Base-by-base conservation (phyloP, 352 stramenopile genomes). In the Phytophthora pisi region DNA sequence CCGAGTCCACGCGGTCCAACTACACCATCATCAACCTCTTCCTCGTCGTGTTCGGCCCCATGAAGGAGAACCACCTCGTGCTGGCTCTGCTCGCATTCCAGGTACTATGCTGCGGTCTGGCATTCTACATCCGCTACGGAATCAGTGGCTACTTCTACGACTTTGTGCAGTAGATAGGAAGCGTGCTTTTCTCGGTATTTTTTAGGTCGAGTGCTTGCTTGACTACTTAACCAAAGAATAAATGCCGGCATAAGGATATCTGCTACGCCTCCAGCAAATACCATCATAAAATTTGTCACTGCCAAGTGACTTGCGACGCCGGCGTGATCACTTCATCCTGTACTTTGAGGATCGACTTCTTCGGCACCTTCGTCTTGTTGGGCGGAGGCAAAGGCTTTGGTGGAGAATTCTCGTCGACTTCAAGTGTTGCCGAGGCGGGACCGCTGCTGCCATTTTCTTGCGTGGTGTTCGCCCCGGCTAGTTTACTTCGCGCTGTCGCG, bases 1-100 rank as follows among this genome's bases (percentile, higher is more conserved):
- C 86, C 56, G 76, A 88, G 59, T 94, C 84, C 20, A 93, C 75
- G 30, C 78, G 83, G 20, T 92, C 84, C 66, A 97, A 97, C 76
- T 90, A 88, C 60, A 97, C 89, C n/a, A 75, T 97, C 54, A 92
- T 97, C 72, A 96, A 96, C 64, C 70, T 95, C 20, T 92, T 93
- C 66, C 75, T 97, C 20, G 86, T 94, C 36, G 63, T 94, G 13
- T 92, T 96, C 57, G 89, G 89, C 1, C 88, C 87, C 10, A 94
- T 95, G 86, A 77, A 78, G 20, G 89, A 97, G 75, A 84, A 89
- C 36, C 71, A 70, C 26, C 78, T 96, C 18, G 84, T 93, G 31
- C 55, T 88, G 40, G 61, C 71, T 30, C 71, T 97, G 50, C 78
- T 97, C 43, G 56, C 81, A 15, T 92, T 97, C 66, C 89, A 97